A percentile compares a stretch with the other conserved stretches of the same genome.
Conservation (phyloP, 2,329 filamentous ascomycete species). For the Hypoxylon sp. region DNA sequence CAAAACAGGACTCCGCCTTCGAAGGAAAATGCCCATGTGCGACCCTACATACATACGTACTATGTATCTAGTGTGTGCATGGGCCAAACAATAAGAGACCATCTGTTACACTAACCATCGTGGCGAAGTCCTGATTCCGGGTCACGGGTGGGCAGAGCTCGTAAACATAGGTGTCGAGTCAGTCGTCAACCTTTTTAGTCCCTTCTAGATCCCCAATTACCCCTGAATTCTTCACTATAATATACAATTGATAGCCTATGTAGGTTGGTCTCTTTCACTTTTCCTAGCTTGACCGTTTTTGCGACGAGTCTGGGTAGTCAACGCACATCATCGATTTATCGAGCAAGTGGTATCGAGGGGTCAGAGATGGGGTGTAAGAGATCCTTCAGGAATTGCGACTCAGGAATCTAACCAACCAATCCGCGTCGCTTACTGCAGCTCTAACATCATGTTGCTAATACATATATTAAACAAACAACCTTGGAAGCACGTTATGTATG, state of each 20-base stretch:
- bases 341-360: constrained; percentile 39
- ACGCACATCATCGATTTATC: constrained; percentile 45
- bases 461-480: constrained; percentile 11
- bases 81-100: constrained; percentile 18
- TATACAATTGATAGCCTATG: constrained; percentile 17
- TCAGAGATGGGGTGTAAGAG: constrained; percentile 40
- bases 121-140: constrained; percentile 29
- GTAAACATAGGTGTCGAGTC: constrained; percentile 2
- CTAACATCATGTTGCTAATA: constrained; percentile 27
- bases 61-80: constrained; percentile 4
- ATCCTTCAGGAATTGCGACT: constrained; percentile 44
- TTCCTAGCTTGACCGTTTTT: constrained; percentile 16
- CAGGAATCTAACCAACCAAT: constrained; percentile 28
- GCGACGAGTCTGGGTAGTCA: constrained; percentile 28
- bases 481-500: constrained; percentile 24
- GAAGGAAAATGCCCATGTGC: constrained; percentile 21
- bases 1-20: constrained; percentile 31
- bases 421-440: constrained; percentile 24
- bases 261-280: constrained; percentile 18
- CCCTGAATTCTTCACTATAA: constrained; percentile 11
- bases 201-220: not conserved
- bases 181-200: constrained; percentile 14
- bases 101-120: constrained; percentile 24
- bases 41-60: too few species aligned
- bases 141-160: constrained; percentile 21